Percentiles rank a stretch among this genome's conserved stretches.
Conservation (phyloP, 192 early-diverging fungal genomes). For the Backusella sp. region DNA sequence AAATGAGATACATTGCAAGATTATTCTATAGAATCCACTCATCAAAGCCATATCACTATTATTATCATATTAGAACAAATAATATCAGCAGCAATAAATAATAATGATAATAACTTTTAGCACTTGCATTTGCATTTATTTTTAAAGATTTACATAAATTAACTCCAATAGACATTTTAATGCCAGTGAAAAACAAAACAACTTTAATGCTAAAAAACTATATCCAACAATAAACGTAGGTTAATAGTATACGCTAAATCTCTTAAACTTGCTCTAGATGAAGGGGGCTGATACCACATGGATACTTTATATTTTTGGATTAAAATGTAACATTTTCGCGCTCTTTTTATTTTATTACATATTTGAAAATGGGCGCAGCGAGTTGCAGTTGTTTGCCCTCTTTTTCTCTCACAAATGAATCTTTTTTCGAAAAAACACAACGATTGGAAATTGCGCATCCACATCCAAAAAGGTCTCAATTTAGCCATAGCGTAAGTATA, state of each 20-base stretch:
- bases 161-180: not conserved
- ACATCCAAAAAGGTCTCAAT: constrained; percentile 10
- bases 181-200: not conserved
- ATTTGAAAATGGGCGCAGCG: not conserved
- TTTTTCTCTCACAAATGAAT: not conserved
- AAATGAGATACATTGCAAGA: not conserved
- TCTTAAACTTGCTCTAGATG: not conserved
- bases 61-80: not conserved
- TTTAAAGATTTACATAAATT: too few relatives aligned
- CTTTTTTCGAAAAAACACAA: constrained; percentile 6
- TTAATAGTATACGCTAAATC: not conserved
- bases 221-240: not conserved
- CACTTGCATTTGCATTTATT: too few relatives aligned
- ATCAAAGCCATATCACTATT: not conserved
- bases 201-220: not conserved
- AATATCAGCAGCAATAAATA: not conserved
- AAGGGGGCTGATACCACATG: not conserved
- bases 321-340: constrained; percentile 6
- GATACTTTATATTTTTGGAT: not conserved
- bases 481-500: constrained; percentile 31
- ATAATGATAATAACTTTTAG: not conserved
- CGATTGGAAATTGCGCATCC: constrained; percentile 14
- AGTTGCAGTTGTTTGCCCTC: not conserved
- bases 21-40: not conserved
- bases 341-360: constrained; percentile 3